Percentiles rank a stretch among this genome's conserved stretches.
Evolutionary conservation across 1,284 basidiomycete genomes (phyloP).

Genomic region (Leccinum solheimii): DNA sequence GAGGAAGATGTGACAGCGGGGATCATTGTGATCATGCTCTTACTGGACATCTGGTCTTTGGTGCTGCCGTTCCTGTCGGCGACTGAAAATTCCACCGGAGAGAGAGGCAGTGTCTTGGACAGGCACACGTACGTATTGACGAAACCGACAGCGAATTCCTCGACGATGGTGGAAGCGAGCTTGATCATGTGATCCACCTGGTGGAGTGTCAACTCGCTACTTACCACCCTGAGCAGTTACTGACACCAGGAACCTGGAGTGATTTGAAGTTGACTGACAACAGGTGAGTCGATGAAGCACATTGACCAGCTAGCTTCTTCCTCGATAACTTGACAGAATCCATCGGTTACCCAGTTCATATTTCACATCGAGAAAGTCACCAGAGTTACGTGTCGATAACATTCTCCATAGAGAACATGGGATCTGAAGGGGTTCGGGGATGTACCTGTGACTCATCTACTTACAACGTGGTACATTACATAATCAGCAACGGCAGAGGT

Average conservation of each 20-base stretch:
- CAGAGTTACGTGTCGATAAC: background rate
- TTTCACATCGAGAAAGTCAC: background rate
- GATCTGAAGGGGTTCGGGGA: background rate
- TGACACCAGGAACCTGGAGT: background rate
- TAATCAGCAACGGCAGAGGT: background rate
- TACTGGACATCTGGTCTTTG: background rate
- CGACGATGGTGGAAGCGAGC: background rate
- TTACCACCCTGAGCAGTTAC: background rate
- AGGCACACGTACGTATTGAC: background rate
- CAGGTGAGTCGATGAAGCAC: too few species aligned
- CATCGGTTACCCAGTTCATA: background rate
- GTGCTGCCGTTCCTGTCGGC: background rate
- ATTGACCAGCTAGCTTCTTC: too few species aligned
- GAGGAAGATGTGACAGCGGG: background rate
- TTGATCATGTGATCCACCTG: background rate
- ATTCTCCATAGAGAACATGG: background rate
- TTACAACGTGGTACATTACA: background rate
- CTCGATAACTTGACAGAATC: too few species aligned
- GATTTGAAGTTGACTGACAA: too few species aligned
- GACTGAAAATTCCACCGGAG: background rate
- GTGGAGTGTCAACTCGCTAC: background rate
- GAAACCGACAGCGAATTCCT: background rate
- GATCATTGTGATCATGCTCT: background rate
- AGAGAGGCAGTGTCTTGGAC: background rate
- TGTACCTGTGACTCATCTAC: background rate